Conservation (phyloP, 2,329 filamentous ascomycete genomes). For the Colletotrichum acutatum region DNA sequence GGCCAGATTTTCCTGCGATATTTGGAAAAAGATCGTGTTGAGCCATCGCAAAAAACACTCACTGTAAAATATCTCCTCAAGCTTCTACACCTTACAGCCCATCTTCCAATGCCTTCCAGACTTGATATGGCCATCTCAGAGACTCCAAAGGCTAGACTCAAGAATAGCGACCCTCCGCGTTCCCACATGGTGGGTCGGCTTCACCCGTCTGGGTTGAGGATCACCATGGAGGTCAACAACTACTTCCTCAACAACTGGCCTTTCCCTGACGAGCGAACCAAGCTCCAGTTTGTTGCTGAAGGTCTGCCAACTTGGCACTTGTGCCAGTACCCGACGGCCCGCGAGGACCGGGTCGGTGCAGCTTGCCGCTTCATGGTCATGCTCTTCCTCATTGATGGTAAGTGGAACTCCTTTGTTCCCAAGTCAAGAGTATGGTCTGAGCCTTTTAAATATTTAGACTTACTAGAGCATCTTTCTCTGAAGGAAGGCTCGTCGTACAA, state of each 20-base stretch:
- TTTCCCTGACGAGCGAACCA: constrained; percentile 2
- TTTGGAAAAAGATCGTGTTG: too few relatives aligned
- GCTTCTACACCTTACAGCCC: too few relatives aligned
- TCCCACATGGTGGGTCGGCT: background rate
- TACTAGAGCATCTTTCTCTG: too few relatives aligned
- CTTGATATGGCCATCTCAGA: too few relatives aligned
- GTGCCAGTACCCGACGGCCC: constrained; percentile 7
- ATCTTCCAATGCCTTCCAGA: too few relatives aligned
- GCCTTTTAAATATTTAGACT: too few relatives aligned
- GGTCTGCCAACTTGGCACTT: constrained; percentile 7
- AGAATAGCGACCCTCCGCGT: background rate
- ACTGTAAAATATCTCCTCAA: too few relatives aligned
- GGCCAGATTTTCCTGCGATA: too few relatives aligned
- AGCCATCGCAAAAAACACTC: too few relatives aligned
- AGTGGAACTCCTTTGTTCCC: background rate
- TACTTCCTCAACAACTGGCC: constrained; percentile 13
- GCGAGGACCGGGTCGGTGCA: background rate
- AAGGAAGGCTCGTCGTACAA: background rate
- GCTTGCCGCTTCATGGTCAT: constrained; percentile 2
- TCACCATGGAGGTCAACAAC: constrained; percentile 7
- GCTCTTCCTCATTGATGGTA: constrained; percentile 11
- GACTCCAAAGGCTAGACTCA: too few relatives aligned
- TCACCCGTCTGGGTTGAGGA: background rate
- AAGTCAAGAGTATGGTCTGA: too few relatives aligned
- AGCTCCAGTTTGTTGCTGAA: constrained; percentile 4